Evolutionary conservation across 2,329 filamentous ascomycete genomes (phyloP).

Genomic region (Arachnopeziza araneosa): DNA sequence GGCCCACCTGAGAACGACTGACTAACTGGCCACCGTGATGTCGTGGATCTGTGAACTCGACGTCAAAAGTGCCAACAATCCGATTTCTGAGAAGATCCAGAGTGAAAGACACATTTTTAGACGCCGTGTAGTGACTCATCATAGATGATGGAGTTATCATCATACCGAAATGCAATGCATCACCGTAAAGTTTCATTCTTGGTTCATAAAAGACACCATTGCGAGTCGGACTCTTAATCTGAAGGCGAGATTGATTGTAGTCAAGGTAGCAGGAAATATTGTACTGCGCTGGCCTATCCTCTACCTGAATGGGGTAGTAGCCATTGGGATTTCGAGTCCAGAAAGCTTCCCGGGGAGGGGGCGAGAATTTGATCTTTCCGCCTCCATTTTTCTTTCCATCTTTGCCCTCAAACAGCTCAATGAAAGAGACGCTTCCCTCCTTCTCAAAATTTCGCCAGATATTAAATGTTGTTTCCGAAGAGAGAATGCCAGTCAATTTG

Average conservation of each 20-base stretch:
- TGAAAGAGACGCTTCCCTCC: slow-evolving; percentile 48
- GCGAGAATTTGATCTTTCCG: slow-evolving; percentile 52
- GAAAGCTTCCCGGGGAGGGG: slow-evolving; percentile 47
- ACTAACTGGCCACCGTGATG: slow-evolving; percentile 2
- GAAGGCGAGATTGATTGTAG: neutral
- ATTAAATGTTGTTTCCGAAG: slow-evolving; percentile 34
- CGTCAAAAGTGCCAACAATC: slow-evolving; percentile 37
- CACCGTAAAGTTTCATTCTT: slow-evolving; percentile 38
- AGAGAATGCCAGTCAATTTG: slow-evolving; percentile 29
- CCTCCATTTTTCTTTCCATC: slow-evolving; percentile 34
- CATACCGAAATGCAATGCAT: slow-evolving; percentile 56
- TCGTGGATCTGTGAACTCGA: slow-evolving; percentile 26
- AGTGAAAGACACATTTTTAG: slow-evolving; percentile 31
- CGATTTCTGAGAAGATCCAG: slow-evolving; percentile 36
- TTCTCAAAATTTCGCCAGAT: slow-evolving; percentile 47
- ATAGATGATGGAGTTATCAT: slow-evolving; percentile 49
- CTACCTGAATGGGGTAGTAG: slow-evolving; percentile 24
- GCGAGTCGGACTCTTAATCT: slow-evolving; percentile 30
- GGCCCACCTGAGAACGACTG: slow-evolving; percentile 2
- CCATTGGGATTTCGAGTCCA: slow-evolving; percentile 34
- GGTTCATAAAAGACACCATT: slow-evolving; percentile 29
- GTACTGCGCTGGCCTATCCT: slow-evolving; percentile 11
- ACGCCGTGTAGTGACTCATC: slow-evolving; percentile 50
- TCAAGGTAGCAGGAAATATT: slow-evolving; percentile 8
- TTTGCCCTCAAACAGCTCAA: slow-evolving; percentile 48